Evolutionary conservation across 1,284 basidiomycete species (phyloP), one percentile per base, ranked within the genome.

Genomic region (Mycosarcoma maydis): DNA sequence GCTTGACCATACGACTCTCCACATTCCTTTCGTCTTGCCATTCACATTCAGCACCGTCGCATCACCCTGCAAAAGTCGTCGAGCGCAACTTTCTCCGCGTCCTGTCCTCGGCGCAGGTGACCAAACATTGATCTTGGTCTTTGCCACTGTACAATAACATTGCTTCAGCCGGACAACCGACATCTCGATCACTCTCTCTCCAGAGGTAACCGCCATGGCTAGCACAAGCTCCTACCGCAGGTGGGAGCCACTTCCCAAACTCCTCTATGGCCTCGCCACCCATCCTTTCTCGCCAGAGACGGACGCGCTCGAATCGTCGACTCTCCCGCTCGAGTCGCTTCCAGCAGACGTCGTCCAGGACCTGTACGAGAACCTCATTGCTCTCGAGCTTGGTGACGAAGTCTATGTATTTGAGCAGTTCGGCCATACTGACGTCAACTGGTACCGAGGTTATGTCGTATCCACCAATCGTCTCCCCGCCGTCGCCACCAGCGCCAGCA

Each of bases 301-400:
- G 22, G 72, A 76, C n/a, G 43, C 64, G 26, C 60, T 76, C 33
- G 71, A 76, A 26, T 60, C 70, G 1, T 46, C 49, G 3, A 55
- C 60, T 10, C 27, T 52, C 5, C 55, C 60, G 6, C 45, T 61
- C 33, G 68, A 71, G 22, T 57, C 50, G 3, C 53, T 70, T 6
- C 50, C 59, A 13, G 51, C 62, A 17, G 57, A 64, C 3, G 47
- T 62, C 8, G 40, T 58, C 5, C 45, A 58, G 20, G 53, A 53
- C 27, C 51, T 78, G 6, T 54, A 77, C 14, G 54, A 76, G 14
- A 73, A 77, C 33, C 66, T 78, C 27, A 77, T 78, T 38, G 51
- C 58, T 9, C 68, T 78, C 45, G 85, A 86, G 59, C 80, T 97
- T 20, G 95, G 95, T 46, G 94, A 97, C 81, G 94, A 97, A 81